These are phyloP conservation scores for Pterulicium gracile DNA, from an alignment of 1,284 basidiomycete genomes.

Conservation along the genomic window DNA sequence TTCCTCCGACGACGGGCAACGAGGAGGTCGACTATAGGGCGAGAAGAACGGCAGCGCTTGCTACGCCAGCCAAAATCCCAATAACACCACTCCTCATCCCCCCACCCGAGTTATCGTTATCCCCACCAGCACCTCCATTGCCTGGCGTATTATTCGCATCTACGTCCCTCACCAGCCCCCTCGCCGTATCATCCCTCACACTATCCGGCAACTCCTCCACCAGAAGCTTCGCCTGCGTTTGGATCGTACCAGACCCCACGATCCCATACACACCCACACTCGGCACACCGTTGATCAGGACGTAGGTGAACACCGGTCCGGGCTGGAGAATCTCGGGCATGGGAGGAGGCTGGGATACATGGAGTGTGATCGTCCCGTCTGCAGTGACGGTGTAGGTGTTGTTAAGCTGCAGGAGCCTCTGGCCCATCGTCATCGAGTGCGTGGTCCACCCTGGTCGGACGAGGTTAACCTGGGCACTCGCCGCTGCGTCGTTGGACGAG, in stretches of 20 bases:
- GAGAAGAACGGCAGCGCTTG: too few relatives aligned
- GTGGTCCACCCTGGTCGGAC: conserved; percentile 88
- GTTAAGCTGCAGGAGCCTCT: conserved; percentile 68
- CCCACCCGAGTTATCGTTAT: too few relatives aligned
- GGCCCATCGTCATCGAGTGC: conserved; percentile 93
- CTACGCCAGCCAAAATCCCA: too few relatives aligned
- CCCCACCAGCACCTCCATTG: conserved; percentile 6
- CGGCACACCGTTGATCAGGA: conserved; percentile 76
- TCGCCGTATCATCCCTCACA: conserved; percentile 27
- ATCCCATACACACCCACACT: conserved; percentile 67
- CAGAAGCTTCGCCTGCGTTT: conserved; percentile 42
- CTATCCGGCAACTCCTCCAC: conserved; percentile 42
- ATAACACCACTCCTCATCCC: too few relatives aligned
- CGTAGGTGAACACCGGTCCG: conserved; percentile 76
- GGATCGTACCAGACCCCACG: conserved; percentile 71
- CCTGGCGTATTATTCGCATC: conserved; percentile 12
- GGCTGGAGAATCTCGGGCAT: conserved; percentile 81
- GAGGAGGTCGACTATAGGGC: too few relatives aligned
- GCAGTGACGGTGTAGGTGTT: conserved; percentile 72
- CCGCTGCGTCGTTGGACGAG: conserved; percentile 56
- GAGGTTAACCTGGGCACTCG: conserved; percentile 72
- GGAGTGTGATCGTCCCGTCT: conserved; percentile 65
- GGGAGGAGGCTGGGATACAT: conserved; percentile 72
- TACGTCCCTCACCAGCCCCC: conserved; percentile 25
- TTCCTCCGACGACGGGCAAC: too few relatives aligned